These are phyloP conservation scores for Reutealis trisperma DNA, from an alignment of 345 rosid species.

Conservation along the genomic window DNA sequence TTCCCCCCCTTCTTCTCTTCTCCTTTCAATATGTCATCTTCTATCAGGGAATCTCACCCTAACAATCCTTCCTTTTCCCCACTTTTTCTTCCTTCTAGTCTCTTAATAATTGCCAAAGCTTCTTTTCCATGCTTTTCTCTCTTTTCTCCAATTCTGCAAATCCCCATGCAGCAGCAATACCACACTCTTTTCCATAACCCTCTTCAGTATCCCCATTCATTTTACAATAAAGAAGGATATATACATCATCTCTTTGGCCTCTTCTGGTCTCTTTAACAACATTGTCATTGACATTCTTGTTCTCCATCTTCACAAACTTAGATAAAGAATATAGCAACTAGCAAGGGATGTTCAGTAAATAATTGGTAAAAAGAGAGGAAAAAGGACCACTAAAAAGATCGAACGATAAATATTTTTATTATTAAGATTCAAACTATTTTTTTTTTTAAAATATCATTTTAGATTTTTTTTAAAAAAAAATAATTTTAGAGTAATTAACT, in stretches of 20 bases:
- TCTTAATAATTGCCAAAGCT: constrained; percentile 41
- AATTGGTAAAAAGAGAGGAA: neutral
- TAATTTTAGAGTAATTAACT: too few species aligned
- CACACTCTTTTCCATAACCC: constrained; percentile 19
- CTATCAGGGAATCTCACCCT: constrained; percentile 52
- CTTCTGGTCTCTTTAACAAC: neutral
- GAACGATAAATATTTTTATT: neutral
- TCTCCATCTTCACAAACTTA: neutral
- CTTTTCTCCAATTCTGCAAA: constrained; percentile 32
- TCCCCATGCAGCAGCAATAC: constrained; percentile 23
- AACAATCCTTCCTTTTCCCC: constrained; percentile 42
- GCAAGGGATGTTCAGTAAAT: neutral
- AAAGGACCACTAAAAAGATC: neutral
- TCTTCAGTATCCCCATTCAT: constrained; percentile 6
- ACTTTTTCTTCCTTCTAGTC: constrained; percentile 34
- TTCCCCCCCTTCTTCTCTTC: constrained; percentile 19
- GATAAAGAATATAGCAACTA: constrained; percentile 2
- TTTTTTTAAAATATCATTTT: too few species aligned
- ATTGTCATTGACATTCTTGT: neutral
- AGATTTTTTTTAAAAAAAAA: too few species aligned
- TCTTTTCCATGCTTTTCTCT: constrained; percentile 39
- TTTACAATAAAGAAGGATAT: neutral
- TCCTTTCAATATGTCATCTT: constrained; percentile 46
- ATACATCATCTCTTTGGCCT: neutral
- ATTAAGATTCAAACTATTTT: too few species aligned